Conservation (phyloP, 805 yeast species). For the Myxozyma kluyveri region DNA sequence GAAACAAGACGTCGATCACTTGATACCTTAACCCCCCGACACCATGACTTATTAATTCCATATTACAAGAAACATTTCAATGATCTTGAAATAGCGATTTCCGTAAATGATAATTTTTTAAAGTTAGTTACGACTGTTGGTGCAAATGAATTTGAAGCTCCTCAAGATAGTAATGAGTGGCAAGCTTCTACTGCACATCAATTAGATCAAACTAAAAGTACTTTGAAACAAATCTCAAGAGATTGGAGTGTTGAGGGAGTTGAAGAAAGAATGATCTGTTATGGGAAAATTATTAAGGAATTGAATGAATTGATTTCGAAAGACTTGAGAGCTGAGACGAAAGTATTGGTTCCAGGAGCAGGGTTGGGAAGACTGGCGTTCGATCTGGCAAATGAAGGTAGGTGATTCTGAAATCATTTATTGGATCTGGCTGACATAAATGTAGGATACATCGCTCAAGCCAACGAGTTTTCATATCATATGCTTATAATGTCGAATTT, state of each 20-base stretch:
- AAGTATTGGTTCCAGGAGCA: slow-evolving; percentile 76
- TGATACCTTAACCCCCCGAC: slow-evolving; percentile 1
- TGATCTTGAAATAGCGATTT: slow-evolving; percentile 23
- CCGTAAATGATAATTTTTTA: slow-evolving; percentile 30
- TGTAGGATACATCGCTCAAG: slow-evolving; percentile 52
- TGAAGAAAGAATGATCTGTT: slow-evolving; percentile 52
- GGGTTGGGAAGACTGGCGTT: slow-evolving; percentile 80
- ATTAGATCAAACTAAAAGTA: slow-evolving; percentile 18
- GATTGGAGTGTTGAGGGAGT: slow-evolving; percentile 66
- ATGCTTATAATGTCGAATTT: slow-evolving; percentile 59
- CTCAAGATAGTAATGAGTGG: slow-evolving; percentile 27
- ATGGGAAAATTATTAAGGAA: slow-evolving; percentile 50
- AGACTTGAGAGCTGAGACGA: slow-evolving; percentile 31
- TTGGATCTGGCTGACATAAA: neutral
- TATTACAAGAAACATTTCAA: slow-evolving; percentile 13
- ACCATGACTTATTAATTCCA: slow-evolving; percentile 10
- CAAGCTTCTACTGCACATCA: slow-evolving; percentile 15
- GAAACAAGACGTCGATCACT: slow-evolving; percentile 6
- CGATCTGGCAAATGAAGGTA: slow-evolving; percentile 40
- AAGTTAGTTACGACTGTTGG: slow-evolving; percentile 29
- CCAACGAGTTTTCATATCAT: slow-evolving; percentile 71
- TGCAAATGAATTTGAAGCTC: slow-evolving; percentile 31
- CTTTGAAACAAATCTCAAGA: slow-evolving; percentile 66
- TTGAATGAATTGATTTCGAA: slow-evolving; percentile 39
- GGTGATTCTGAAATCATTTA: neutral